Base-by-base conservation (phyloP, 495 filamentous ascomycete species). In the Penicillium odoratum region DNA sequence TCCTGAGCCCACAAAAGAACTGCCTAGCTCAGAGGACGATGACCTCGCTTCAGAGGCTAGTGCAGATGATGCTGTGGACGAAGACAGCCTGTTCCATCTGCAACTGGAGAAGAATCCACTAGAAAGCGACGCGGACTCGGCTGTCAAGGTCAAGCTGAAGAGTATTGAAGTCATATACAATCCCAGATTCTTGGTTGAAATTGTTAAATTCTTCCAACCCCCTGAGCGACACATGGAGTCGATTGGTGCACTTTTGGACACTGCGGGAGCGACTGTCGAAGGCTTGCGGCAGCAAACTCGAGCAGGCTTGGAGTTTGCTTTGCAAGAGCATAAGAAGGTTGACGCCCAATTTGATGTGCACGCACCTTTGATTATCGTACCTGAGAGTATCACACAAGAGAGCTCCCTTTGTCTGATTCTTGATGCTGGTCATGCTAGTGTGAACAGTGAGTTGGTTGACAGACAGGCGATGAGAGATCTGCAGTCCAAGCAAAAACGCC, bases 191-290 rank as follows among this genome's bases (percentile, higher is more conserved):
- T 74, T 98, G 3, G 85, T 96, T 25, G 92, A 92, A 46, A 85
- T 97, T 30, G 89, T 86, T 51, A 89, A 89, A 56, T 98, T 98
- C 76, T 98, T 98, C 78, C 88, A 93, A 53, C 94, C 94, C 5
- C 95, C 94, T 1, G 90, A 97, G 70, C 81, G 91, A 56, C 95
- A 98, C 69, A 97, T 98, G 94, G 94, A 98, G 70, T 97, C 93
- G 21, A 96, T 98, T 63, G 88, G 86, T 7, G 94, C 93, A 26
- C 78, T 98, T 47, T 85, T 98, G 81, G 94, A 98, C 67, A 90
- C 90, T 18, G 94, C 94, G 25, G 93, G 94, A 16, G 92, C 92
- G 30, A 98, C 93, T 0, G 93, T 98, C 2, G 91, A 98, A 72
- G 93, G 91, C 13, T 75, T 98, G 55, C 84, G 94, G 36, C 92